A percentile compares a stretch with the other conserved stretches of the same genome.
Evolutionary conservation across 768 basidiomycete genomes (phyloP).

Genomic region (Mrakia gelida): DNA sequence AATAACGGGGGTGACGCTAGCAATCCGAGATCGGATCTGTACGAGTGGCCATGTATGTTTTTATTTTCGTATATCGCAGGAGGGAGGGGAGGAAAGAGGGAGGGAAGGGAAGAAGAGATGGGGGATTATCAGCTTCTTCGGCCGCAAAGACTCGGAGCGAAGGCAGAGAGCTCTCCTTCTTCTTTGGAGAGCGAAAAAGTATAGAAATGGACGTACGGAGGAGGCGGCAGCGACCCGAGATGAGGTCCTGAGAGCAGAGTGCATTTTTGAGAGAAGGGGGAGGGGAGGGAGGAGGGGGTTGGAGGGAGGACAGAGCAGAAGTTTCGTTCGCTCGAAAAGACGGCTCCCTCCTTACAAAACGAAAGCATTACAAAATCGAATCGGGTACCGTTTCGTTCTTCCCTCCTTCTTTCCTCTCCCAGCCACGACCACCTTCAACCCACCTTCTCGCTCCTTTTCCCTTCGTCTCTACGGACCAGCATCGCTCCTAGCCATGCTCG

Average conservation of each 20-base stretch:
- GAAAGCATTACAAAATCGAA: not conserved
- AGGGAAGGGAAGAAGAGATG: constrained; percentile 3
- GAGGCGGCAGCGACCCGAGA: constrained; percentile 38
- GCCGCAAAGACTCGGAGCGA: not conserved
- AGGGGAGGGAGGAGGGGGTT: constrained; percentile 51
- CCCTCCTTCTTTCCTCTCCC: not conserved
- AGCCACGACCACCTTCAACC: not conserved
- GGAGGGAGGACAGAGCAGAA: constrained; percentile 38
- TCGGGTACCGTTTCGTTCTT: not conserved
- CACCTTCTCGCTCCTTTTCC: constrained; percentile 13
- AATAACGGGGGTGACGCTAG: constrained; percentile 40
- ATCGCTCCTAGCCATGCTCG: not conserved
- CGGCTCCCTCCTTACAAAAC: not conserved
- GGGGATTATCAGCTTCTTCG: constrained; percentile 9
- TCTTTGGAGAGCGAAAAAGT: not conserved
- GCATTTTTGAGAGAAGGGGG: constrained; percentile 45
- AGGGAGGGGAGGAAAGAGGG: no score
- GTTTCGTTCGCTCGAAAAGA: not conserved
- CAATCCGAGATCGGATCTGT: constrained; percentile 44
- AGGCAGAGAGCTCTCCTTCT: not conserved
- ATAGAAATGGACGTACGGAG: constrained; percentile 9
- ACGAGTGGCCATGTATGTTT: not conserved
- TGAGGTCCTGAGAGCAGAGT: constrained; percentile 42
- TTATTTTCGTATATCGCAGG: not conserved
- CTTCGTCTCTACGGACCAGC: constrained; percentile 18